phyloP scores from a whole-genome alignment of 2,329 filamentous ascomycete genomes.

The Talaromyces sp. region DNA sequence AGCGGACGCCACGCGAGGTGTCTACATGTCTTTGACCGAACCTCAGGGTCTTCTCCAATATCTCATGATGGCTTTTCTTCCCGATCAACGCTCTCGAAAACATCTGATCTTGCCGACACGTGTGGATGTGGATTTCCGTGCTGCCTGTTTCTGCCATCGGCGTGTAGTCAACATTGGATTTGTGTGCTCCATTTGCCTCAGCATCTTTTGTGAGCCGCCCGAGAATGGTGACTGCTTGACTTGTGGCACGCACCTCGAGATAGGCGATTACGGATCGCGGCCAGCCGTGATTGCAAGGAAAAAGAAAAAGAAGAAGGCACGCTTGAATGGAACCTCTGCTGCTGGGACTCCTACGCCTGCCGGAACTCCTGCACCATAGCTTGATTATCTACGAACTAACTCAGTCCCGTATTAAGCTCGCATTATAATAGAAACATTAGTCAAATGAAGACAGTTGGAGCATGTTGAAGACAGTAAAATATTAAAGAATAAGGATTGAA shows the following conservation, averaged over 20 bases:
- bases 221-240: constrained; percentile 68
- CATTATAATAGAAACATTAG: not conserved
- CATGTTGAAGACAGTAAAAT: not conserved
- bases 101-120: constrained; percentile 73
- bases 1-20: constrained; percentile 63
- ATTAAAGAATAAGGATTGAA: not conserved
- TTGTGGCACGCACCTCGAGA: constrained; percentile 70
- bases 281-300: constrained; percentile 67
- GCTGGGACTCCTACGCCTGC: constrained; percentile 58
- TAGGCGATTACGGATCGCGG: constrained; percentile 69
- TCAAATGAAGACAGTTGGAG: not conserved
- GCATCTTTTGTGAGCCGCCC: constrained; percentile 74
- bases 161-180: constrained; percentile 86
- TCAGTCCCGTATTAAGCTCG: not conserved
- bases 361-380: constrained; percentile 25
- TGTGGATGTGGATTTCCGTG: constrained; percentile 87
- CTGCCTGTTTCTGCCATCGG: constrained; percentile 96
- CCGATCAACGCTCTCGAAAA: constrained; percentile 58
- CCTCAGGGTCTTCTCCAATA: constrained; percentile 78
- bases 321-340: constrained; percentile 34
- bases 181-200: constrained; percentile 93
- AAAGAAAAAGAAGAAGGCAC: constrained; percentile 73
- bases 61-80: constrained; percentile 88
- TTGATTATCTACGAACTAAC: not conserved
- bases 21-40: constrained; percentile 58